A percentile compares a stretch with the other conserved stretches of the same genome.
Evolutionary conservation across 768 basidiomycete species (phyloP).

Genomic region (Suillus tomentosus): DNA sequence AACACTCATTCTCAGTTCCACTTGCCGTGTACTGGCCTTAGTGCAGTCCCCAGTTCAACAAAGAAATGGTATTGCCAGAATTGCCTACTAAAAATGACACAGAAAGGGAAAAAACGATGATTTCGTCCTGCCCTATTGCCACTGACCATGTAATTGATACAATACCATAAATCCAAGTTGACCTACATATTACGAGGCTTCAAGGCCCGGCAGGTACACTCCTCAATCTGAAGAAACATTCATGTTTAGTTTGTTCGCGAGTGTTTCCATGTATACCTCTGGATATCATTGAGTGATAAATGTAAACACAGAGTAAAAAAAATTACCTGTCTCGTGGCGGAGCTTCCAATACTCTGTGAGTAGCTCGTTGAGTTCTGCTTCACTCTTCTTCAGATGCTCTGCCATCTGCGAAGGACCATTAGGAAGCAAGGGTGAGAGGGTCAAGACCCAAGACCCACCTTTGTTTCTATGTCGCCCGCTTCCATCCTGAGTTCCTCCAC

Average conservation of each 20-base stretch:
- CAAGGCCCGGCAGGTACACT: not conserved
- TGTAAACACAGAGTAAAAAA: conserved; percentile 1
- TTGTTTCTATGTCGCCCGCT: conserved; percentile 65
- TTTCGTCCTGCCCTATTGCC: not conserved
- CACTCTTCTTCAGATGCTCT: conserved; percentile 73
- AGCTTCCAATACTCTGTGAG: conserved; percentile 83
- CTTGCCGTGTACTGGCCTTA: conserved; percentile 63
- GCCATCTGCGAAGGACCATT: conserved; percentile 54
- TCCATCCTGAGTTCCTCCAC: conserved; percentile 75
- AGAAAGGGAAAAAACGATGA: conserved; percentile 36
- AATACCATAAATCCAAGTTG: not conserved
- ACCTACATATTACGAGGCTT: not conserved
- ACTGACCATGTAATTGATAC: not conserved
- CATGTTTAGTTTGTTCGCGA: conserved; percentile 80
- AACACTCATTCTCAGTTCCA: conserved; percentile 60
- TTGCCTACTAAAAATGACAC: conserved; percentile 46
- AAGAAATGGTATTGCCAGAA: conserved; percentile 73
- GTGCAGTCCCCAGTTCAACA: conserved; percentile 54
- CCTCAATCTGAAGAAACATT: conserved; percentile 34
- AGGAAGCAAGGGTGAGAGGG: not conserved
- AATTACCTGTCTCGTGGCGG: conserved; percentile 71
- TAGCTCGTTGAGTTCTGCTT: conserved; percentile 78
- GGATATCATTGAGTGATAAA: conserved; percentile 12
- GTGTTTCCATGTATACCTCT: conserved; percentile 88
- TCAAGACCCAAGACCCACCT: conserved; percentile 41